Conservation (phyloP, 2,329 filamentous ascomycete genomes). For the Corinectria fuckeliana region DNA sequence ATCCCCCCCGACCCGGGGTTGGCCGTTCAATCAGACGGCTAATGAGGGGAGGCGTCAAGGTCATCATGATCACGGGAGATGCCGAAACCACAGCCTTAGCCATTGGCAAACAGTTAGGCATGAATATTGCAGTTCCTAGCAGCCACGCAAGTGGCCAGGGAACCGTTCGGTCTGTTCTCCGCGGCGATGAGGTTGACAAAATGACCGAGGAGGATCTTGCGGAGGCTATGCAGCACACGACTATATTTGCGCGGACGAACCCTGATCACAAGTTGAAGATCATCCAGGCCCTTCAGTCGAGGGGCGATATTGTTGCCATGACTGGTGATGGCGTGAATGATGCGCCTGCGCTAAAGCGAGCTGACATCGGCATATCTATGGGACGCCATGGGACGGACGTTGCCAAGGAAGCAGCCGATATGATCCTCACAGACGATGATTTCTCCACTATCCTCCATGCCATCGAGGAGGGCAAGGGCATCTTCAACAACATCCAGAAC, state of each 20-base stretch:
- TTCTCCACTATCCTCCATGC: conserved; percentile 91
- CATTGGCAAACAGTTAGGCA: conserved; percentile 93
- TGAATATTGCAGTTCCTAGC: conserved; percentile 71
- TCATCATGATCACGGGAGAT: conserved; percentile 99
- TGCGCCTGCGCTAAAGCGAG: conserved; percentile 93
- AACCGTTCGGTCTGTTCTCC: conserved; percentile 74
- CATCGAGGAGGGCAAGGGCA: conserved; percentile 98
- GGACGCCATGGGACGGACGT: conserved; percentile 94
- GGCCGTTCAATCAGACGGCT: conserved; percentile 86
- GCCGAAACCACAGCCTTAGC: conserved; percentile 93
- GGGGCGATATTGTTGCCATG: conserved; percentile 98
- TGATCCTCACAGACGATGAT: conserved; percentile 90
- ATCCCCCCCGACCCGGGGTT: conserved; percentile 90
- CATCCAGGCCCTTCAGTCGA: conserved; percentile 85
- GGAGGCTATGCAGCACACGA: conserved; percentile 84
- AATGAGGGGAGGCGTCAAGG: conserved; percentile 92
- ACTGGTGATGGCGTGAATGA: conserved; percentile 98
- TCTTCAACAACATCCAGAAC: conserved; percentile 99
- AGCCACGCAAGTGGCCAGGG: conserved; percentile 61
- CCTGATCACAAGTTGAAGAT: conserved; percentile 99
- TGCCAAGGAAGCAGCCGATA: conserved; percentile 93
- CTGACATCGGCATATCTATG: conserved; percentile 98
- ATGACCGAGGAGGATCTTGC: conserved; percentile 89
- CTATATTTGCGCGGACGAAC: conserved; percentile 94
- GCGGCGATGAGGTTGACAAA: conserved; percentile 89